A percentile compares a stretch with the other conserved stretches of the same genome.
These are phyloP conservation scores for Marasmius tenuissimus DNA, from an alignment of 1,284 basidiomycete genomes.

Conservation along the genomic window DNA sequence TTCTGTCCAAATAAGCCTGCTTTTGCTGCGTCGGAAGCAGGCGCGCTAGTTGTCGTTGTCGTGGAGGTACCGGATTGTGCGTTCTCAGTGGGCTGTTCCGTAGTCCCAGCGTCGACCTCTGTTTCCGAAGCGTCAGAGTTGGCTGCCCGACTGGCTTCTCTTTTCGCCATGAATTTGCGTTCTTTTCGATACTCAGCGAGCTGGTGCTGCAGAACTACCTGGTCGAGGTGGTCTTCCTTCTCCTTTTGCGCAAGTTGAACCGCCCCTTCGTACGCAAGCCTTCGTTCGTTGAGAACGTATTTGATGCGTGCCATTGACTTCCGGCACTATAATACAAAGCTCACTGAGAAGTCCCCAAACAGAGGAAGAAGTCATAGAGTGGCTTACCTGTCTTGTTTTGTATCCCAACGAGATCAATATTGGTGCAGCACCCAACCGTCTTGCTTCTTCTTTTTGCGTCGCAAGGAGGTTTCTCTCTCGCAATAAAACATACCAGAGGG, in stretches of 20 bases:
- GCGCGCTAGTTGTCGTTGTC: not conserved
- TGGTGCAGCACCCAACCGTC: slow-evolving; percentile 50
- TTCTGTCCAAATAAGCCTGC: slow-evolving; percentile 10
- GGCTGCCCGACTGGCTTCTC: slow-evolving; percentile 8
- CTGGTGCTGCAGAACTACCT: slow-evolving; percentile 29
- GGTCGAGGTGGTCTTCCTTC: slow-evolving; percentile 27
- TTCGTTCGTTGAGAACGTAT: slow-evolving; percentile 88
- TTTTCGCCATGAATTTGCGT: slow-evolving; percentile 4
- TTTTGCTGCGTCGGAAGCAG: slow-evolving; percentile 4
- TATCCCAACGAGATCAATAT: slow-evolving; percentile 26
- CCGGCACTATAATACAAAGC: slow-evolving; percentile 59
- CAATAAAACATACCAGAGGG: slow-evolving; percentile 87
- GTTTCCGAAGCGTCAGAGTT: not conserved
- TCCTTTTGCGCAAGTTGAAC: slow-evolving; percentile 43
- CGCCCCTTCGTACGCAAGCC: slow-evolving; percentile 78
- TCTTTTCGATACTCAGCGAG: slow-evolving; percentile 22
- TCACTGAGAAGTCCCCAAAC: not conserved
- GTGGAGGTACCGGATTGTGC: no score
- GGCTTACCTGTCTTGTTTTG: slow-evolving; percentile 5
- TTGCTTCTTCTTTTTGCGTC: slow-evolving; percentile 80
- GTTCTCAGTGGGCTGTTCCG: not conserved
- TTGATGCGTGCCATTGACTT: slow-evolving; percentile 99
- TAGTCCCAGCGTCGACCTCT: no score
- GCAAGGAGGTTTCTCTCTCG: slow-evolving; percentile 87
- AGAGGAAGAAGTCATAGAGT: slow-evolving; percentile 1